These are phyloP conservation scores for Podospora bellae-mahoneyi DNA, from an alignment of 495 filamentous ascomycete genomes.

Conservation along the genomic window DNA sequence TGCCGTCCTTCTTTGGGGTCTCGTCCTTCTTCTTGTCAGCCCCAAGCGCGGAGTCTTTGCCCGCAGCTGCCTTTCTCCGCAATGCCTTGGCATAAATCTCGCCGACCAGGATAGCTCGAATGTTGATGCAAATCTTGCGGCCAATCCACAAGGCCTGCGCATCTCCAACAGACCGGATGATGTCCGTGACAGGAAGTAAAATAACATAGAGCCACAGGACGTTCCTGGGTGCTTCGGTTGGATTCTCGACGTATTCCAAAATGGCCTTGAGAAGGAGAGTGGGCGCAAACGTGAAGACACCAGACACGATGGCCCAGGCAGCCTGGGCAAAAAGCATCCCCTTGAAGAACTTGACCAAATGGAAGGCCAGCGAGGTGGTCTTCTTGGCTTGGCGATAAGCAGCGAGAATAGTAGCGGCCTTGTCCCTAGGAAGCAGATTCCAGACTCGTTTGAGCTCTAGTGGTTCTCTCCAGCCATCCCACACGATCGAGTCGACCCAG, in stretches of 20 bases:
- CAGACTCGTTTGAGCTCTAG: slow-evolving; percentile 82
- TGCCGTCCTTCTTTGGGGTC: slow-evolving; percentile 44
- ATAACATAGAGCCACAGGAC: slow-evolving; percentile 97
- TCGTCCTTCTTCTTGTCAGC: slow-evolving; percentile 43
- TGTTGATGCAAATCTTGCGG: slow-evolving; percentile 85
- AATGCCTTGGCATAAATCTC: slow-evolving; percentile 97
- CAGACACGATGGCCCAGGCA: slow-evolving; percentile 71
- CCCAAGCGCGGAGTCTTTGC: slow-evolving; percentile 65
- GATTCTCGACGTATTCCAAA: slow-evolving; percentile 86
- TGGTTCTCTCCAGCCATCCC: slow-evolving; percentile 84
- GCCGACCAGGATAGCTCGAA: slow-evolving; percentile 92
- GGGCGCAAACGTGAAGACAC: slow-evolving; percentile 82
- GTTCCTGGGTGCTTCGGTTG: slow-evolving; percentile 71
- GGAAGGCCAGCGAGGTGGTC: slow-evolving; percentile 74
- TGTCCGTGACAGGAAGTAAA: slow-evolving; percentile 75
- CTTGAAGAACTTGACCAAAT: slow-evolving; percentile 81
- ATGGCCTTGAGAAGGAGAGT: slow-evolving; percentile 89
- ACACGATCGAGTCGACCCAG: slow-evolving; percentile 88
- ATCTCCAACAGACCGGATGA: slow-evolving; percentile 72
- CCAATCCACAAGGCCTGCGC: slow-evolving; percentile 92
- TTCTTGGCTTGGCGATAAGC: slow-evolving; percentile 84
- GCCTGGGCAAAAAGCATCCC: slow-evolving; percentile 72
- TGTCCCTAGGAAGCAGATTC: slow-evolving; percentile 86
- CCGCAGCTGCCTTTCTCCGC: slow-evolving; percentile 81
- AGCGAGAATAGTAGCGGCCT: slow-evolving; percentile 71